Evolutionary conservation across 2,329 filamentous ascomycete genomes (phyloP), one percentile per base, ranked within the genome.

Genomic region (Fusarium chlamydosporum): DNA sequence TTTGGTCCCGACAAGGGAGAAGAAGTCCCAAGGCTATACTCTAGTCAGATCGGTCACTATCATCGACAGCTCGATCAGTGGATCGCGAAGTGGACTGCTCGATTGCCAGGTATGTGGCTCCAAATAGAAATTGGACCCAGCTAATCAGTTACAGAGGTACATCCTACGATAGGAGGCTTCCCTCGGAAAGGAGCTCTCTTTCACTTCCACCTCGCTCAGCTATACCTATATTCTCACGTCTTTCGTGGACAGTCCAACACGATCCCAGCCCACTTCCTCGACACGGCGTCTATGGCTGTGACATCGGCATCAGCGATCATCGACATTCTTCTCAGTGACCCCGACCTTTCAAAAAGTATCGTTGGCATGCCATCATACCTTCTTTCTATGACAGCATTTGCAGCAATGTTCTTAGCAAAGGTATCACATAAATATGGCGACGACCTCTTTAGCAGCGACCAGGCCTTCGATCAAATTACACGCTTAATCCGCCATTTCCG

Each of bases 1-100:
- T 89, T 89, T 61, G 86, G 87, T 0, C 83, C 83, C 1, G 86
- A 89, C 50, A 83, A 79, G 0, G 83, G 85, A 18, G 82, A 85
- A 29, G 79, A 82, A 0, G 77, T 89, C 7, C 83, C 83, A 0
- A 79, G 83, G 20, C 80, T 82, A 4, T 85, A 87, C 57, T 81
- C 84, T 31, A 79, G 82, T 11, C 86, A 88, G 53, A 76, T 78
- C 38, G 68, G 61, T 3, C 77, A 75, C 58, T 78, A 74, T 16
- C 67, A 72, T 8, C 73, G 75, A 5, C 78, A 80, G 33, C 70
- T 81, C 2, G 79, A 80, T 8, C 73, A 77, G n/a, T 81, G 80
- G 78, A 68, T 79, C 3, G 69, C 69, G 0, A 74, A 77, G 4
- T 82, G 80, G 80, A 77, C 77, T 0, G 68, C 65, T 0, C 56